These are phyloP conservation scores for Powellomyces hirtus DNA, from an alignment of 192 early-diverging fungal species.

Conservation along the genomic window DNA sequence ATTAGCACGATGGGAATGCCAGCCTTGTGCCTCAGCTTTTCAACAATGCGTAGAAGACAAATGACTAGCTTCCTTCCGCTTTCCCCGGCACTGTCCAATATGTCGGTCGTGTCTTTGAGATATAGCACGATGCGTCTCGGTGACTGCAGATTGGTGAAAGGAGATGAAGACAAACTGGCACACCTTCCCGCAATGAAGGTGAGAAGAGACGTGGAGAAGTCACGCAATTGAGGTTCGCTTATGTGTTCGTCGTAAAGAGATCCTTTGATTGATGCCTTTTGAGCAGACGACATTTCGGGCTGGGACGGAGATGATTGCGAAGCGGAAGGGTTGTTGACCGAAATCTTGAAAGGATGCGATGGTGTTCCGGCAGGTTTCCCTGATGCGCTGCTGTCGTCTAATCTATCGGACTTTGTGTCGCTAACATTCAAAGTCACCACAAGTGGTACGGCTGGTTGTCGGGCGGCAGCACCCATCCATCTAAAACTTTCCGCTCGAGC, in stretches of 20 bases:
- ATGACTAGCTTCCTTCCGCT: constrained; percentile 25
- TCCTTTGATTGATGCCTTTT: neutral
- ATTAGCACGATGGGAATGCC: constrained; percentile 34
- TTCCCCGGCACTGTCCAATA: constrained; percentile 24
- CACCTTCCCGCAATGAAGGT: constrained; percentile 20
- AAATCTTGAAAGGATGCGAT: neutral
- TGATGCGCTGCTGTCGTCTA: neutral
- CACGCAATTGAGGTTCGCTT: constrained; percentile 17
- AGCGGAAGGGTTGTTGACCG: neutral
- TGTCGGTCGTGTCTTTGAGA: constrained; percentile 39
- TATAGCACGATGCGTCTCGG: constrained; percentile 23
- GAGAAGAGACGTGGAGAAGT: constrained; percentile 4
- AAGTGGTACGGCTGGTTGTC: neutral
- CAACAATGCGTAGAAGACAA: constrained; percentile 28
- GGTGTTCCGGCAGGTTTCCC: neutral
- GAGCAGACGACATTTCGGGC: too few species aligned
- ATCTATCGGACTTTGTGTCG: neutral
- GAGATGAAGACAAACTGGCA: constrained; percentile 1
- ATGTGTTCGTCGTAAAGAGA: constrained; percentile 19
- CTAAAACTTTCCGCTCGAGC: neutral
- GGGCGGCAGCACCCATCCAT: neutral
- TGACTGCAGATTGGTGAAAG: constrained; percentile 8
- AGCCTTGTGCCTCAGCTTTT: constrained; percentile 1
- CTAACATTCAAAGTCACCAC: constrained; percentile 23
- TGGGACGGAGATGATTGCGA: neutral